These are phyloP conservation scores for Plasmodium reichenowi DNA, from an alignment of 169 alveolate genomes.

Conservation along the genomic window DNA sequence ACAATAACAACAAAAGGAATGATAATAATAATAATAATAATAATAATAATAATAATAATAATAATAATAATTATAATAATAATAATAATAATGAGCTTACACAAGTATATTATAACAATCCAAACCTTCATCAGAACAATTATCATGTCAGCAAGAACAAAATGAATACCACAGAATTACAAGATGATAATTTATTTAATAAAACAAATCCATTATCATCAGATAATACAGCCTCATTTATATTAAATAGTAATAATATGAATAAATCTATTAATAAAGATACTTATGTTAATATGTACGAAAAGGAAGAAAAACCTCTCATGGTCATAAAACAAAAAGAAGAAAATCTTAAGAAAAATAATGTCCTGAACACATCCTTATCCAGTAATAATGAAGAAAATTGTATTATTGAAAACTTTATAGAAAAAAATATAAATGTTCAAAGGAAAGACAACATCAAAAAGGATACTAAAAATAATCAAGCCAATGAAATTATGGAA, in stretches of 20 bases:
- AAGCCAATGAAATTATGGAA: no score
- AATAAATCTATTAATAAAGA: no score
- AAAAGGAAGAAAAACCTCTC: neutral
- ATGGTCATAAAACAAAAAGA: neutral
- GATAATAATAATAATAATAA: no score
- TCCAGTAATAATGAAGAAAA: constrained; percentile 39
- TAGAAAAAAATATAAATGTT: constrained; percentile 19
- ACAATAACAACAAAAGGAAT: no score
- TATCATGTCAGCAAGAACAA: neutral
- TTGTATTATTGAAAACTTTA: constrained; percentile 61
- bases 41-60: no score
- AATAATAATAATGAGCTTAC: no score
- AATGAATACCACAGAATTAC: neutral
- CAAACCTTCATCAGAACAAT: no score
- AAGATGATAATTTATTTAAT: neutral
- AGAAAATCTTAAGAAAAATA: neutral
- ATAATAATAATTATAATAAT: no score
- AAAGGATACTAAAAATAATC: neutral
- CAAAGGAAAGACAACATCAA: neutral
- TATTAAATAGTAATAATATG: no score
- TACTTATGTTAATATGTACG: no score
- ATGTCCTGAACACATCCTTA: neutral
- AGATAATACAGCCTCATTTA: no score
- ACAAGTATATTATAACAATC: no score
- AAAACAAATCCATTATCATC: neutral